Evolutionary conservation across 345 rosid species (phyloP), one percentile per base, ranked within the genome.

Genomic region (Chamaenerion angustifolium): DNA sequence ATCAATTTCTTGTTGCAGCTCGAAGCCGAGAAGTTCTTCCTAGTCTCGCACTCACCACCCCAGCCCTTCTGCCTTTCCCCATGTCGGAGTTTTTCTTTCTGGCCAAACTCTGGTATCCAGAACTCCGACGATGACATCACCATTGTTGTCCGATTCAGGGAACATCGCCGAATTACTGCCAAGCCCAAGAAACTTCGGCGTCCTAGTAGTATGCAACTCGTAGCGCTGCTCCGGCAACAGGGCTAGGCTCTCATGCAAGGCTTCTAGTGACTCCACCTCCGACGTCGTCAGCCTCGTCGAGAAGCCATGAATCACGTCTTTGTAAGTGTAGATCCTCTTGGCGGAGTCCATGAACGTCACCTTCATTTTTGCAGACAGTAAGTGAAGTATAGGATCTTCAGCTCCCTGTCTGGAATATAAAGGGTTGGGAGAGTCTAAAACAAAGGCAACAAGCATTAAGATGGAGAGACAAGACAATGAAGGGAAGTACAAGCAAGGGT

Each of bases 51-150:
- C 50, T 50, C 63, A n/a, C 90, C 83, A 66, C 69, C 77, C 90
- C 90, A 85, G 16, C 49, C n/a, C 1, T 62, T 25, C 0, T 85
- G 82, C 14, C 55, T 1, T 76, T 71, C 40, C 73, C 80, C 12
- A 73, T 57, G 6, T 80, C 85, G 1, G 63, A 31, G 27, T 76
- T 61, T 60, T 64, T 23, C 71, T 68, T 64, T 81, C 78, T 0
- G 85, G 85, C 85, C 82, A 78, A 7, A 71, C 74, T 0, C 89
- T 82, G 12, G 80, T 73, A 23, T 81, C 85, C 12, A 78, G 59
- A 48, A 81, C 65, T 7, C 85, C 85, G 43, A 81, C 52, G 12
- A 81, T 47, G 15, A 78, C 77, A 25, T 74, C 79, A 54, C 50
- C 47, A 13, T 16, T 48, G 4, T 70, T 17, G 0, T 49, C 58